Base-by-base conservation (phyloP, 305 asterid species). In the Coffea humblotiana region DNA sequence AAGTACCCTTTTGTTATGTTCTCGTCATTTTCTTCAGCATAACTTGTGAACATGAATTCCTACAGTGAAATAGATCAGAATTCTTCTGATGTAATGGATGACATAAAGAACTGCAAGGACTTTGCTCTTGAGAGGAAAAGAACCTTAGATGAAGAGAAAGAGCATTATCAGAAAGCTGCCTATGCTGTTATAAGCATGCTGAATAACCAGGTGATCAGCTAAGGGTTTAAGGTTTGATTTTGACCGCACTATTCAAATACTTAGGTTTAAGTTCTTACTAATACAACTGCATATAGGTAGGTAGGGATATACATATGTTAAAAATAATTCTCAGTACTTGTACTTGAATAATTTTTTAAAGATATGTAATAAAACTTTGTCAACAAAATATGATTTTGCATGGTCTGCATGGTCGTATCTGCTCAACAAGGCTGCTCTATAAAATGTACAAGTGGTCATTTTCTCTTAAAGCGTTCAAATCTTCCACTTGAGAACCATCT, bases 371-470 rank as follows among this genome's bases (percentile, higher is more conserved):
- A 51, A 54, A 11, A 37, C 19, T 14, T 48, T 65, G 58, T 19
- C 25, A 13, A 68, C 6, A 13, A 37, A 67, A n/a, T 9, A 71
- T 43, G 73, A 25, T 73, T 63, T 63, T 49, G 27, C 74, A 14
- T 35, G 78, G 63, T 19, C 25, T 49, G 27, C 74, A 14, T 35
- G 78, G 63, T 19, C 25, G 49, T 32, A 37, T 70, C 37, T 75
- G 48, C 73, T 15, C 65, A 56, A 47, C 10, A 49, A 4, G 73
- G 75, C 52, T 68, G n/a, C 29, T 27, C 72, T 80, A 95, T 78
- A 85, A 43, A 43, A 96, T 90, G 89, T 95, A 93, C 77, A 95
- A 86, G 90, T 91, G 96, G 75, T 92, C 99, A 73, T 92, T 88
- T 85, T 96, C 97, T 83, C 91, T 88, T 86, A 94, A 83, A 73